Conservation (phyloP, 2,329 filamentous ascomycete species). For the Aspergillus brunneoviolaceus region DNA sequence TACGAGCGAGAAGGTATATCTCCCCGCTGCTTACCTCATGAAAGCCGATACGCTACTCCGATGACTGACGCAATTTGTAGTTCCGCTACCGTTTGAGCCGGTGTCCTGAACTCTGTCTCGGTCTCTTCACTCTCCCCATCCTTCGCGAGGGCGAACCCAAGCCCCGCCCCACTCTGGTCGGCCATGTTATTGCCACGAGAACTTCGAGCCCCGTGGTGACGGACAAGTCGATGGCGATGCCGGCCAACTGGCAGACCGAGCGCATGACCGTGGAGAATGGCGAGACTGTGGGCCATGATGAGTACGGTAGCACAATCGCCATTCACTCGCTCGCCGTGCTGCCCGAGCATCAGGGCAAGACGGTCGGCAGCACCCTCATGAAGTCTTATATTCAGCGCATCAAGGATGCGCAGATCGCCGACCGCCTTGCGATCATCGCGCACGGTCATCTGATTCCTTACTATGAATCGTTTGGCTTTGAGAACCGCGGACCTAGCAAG, state of each 20-base stretch:
- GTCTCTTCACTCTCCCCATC: slow-evolving; percentile 67
- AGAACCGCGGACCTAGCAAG: slow-evolving; percentile 65
- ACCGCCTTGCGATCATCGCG: slow-evolving; percentile 73
- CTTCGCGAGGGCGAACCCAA: slow-evolving; percentile 56
- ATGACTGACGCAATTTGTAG: slow-evolving; percentile 44
- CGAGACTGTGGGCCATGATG: slow-evolving; percentile 64
- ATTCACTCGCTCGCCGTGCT: slow-evolving; percentile 80
- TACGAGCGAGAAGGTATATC: slow-evolving; percentile 59
- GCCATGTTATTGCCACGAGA: slow-evolving; percentile 74
- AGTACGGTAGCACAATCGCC: slow-evolving; percentile 71
- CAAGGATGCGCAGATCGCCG: slow-evolving; percentile 66
- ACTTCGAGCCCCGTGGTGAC: slow-evolving; percentile 63
- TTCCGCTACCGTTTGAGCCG: slow-evolving; percentile 72
- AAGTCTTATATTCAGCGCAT: slow-evolving; percentile 76
- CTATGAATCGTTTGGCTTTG: slow-evolving; percentile 75
- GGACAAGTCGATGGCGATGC: slow-evolving; percentile 74
- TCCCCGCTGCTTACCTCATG: background rate
- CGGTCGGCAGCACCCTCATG: slow-evolving; percentile 72
- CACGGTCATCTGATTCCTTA: slow-evolving; percentile 71
- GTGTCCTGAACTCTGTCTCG: slow-evolving; percentile 75
- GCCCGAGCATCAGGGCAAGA: slow-evolving; percentile 70
- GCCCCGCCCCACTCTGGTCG: slow-evolving; percentile 66
- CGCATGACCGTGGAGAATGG: slow-evolving; percentile 42
- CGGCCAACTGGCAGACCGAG: slow-evolving; percentile 62
- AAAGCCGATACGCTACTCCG: background rate